Base-by-base conservation (phyloP, 176 grass and related monocot genomes). In the Zizania latifolia region DNA sequence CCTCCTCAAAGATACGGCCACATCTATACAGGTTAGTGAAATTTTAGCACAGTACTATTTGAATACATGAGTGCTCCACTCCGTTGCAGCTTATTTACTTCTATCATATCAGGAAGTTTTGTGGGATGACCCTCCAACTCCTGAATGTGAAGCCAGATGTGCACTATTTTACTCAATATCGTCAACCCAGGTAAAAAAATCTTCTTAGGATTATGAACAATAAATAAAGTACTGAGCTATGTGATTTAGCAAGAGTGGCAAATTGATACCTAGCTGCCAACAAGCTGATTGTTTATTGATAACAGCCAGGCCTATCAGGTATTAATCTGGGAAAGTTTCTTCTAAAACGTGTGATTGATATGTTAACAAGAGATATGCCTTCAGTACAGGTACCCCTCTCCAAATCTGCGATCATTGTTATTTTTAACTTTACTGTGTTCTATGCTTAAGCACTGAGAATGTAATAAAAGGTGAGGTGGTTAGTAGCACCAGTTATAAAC, bases 101-200 rank as follows among this genome's bases (percentile, higher is more conserved):
- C 57, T 54, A 33, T 66, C 70, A 53, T 81, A 39, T 36, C 72
- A 97, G 91, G 94, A 97, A 72, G 91, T 97, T 57, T 81, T 97
- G 59, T 92, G 91, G 91, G 88, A 97, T 83, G 86, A 85, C 40
- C 94, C 94, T 54, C 94, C 94, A 13, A 83, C 78, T 87, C 77
- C 91, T 85, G 94, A 97, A 89, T 80, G 33, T 50, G 88, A 98
- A 88, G 86, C 91, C 23, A 88, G n/a, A 61, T 94, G 88, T 86
- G 94, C 94, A 22, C 43, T 98, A 36, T 98, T 98, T 81, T 98
- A 97, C 71, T 97, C 94, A 55, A 98, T 98, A 83, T 98, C 94
- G 4, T 93, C 91, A 78, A 93, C 94, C 76, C 94, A 98, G 82
- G 94, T 90, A 89, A 81, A 70, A 8, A 85, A 72, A 77, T 19